Conservation (phyloP, 768 basidiomycete species). For the Macrolepiota fuliginosa region DNA sequence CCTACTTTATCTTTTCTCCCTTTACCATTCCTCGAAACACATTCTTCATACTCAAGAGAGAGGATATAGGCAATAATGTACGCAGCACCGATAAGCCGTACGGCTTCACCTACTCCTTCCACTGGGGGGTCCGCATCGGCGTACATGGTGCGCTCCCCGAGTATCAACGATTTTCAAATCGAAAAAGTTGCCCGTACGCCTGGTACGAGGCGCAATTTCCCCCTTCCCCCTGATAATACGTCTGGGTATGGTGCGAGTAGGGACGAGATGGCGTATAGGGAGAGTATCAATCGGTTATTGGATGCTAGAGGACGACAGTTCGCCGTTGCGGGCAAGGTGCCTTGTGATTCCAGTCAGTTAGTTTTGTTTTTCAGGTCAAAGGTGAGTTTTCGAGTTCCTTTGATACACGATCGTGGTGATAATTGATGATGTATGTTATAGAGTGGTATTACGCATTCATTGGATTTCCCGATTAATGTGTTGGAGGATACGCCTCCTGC, state of each 20-base stretch:
- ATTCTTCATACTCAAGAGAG: background rate
- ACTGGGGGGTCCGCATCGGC: background rate
- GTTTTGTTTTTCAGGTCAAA: conserved; percentile 79
- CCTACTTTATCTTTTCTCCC: background rate
- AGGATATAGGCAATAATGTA: conserved; percentile 6
- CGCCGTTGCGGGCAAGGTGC: conserved; percentile 65
- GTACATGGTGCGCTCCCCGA: conserved; percentile 32
- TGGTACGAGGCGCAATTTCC: conserved; percentile 29
- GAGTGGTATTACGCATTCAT: conserved; percentile 77
- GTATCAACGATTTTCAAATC: conserved; percentile 61
- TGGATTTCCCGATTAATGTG: conserved; percentile 80
- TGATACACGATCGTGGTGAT: background rate
- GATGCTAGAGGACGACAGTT: conserved; percentile 60
- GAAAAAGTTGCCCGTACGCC: conserved; percentile 47
- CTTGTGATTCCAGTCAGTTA: conserved; percentile 63
- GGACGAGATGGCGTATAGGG: conserved; percentile 51
- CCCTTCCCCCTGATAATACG: conserved; percentile 25
- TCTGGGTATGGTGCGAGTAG: conserved; percentile 31
- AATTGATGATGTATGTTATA: conserved; percentile 24
- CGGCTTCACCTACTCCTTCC: conserved; percentile 10
- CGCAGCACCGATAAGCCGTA: conserved; percentile 15
- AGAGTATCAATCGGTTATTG: conserved; percentile 54
- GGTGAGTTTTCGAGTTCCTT: conserved; percentile 34
- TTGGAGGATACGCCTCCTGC: conserved; percentile 74
- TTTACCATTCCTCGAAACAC: background rate